These are phyloP conservation scores for Brettanomyces custersianus DNA, from an alignment of 805 yeast species.

Conservation along the genomic window DNA sequence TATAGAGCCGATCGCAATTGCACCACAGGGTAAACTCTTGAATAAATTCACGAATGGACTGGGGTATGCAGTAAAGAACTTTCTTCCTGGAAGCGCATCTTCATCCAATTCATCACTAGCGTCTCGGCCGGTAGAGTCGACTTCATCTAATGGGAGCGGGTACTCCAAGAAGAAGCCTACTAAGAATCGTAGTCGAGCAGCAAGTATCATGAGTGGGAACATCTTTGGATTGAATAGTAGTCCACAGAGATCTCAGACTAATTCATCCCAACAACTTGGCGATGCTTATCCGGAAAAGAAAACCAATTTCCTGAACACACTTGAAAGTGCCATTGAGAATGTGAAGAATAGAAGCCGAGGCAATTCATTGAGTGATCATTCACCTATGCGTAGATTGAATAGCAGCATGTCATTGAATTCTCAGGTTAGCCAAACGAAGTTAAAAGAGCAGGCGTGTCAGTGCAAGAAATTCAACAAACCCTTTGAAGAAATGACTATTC, in stretches of 20 bases:
- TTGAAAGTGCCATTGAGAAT: constrained; percentile 26
- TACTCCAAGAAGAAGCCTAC: not conserved
- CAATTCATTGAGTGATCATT: constrained; percentile 11
- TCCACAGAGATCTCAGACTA: constrained; percentile 2
- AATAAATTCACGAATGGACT: constrained; percentile 23
- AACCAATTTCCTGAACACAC: constrained; percentile 17
- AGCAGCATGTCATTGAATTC: constrained; percentile 14
- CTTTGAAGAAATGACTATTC: constrained; percentile 22
- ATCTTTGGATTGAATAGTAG: constrained; percentile 11
- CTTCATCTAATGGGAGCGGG: not conserved
- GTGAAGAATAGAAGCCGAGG: constrained; percentile 25
- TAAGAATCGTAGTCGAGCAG: constrained; percentile 23
- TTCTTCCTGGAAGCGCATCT: constrained; percentile 25
- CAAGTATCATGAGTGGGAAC: constrained; percentile 21
- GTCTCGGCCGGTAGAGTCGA: constrained; percentile 8
- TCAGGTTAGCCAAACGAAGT: constrained; percentile 1
- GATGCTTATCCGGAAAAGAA: constrained; percentile 10
- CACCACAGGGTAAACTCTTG: constrained; percentile 20
- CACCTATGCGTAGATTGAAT: constrained; percentile 10
- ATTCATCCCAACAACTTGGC: not conserved
- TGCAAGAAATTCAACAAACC: constrained; percentile 15
- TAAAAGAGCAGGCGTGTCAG: constrained; percentile 1
- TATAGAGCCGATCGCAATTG: no score
- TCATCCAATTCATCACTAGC: constrained; percentile 24
- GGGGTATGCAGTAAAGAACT: constrained; percentile 27